phyloP scores from a whole-genome alignment of 352 stramenopile genomes.

The Thalassiosira livingstoniorum region DNA sequence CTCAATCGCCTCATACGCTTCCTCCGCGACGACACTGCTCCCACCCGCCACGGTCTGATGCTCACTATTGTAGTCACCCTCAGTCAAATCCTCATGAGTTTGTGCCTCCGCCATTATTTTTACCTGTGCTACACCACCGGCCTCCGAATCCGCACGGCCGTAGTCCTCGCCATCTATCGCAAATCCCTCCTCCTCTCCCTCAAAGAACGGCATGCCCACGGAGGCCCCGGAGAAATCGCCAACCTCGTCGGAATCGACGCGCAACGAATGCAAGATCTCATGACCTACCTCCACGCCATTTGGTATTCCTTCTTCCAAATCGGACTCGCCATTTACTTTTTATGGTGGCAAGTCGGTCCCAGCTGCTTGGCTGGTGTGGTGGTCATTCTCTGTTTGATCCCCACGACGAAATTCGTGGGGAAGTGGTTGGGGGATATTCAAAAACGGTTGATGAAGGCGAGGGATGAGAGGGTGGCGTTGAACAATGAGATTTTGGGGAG shows the following conservation, averaged over 20 bases:
- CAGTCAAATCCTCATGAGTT: constrained; percentile 81
- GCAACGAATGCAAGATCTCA: constrained; percentile 94
- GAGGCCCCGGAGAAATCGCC: constrained; percentile 92
- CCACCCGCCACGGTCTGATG: constrained; percentile 65
- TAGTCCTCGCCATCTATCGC: constrained; percentile 87
- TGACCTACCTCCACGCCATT: constrained; percentile 88
- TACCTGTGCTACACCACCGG: constrained; percentile 84
- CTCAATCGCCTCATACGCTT: constrained; percentile 87
- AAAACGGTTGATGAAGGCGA: constrained; percentile 89
- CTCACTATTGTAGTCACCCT: constrained; percentile 67
- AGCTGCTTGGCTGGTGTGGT: constrained; percentile 91
- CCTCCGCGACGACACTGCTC: constrained; percentile 69
- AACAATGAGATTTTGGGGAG: constrained; percentile 92
- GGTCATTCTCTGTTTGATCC: constrained; percentile 88
- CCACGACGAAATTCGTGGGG: constrained; percentile 90
- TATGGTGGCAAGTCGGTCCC: constrained; percentile 86
- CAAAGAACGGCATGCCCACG: constrained; percentile 74
- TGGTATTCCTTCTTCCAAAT: constrained; percentile 92
- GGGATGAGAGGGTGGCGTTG: constrained; percentile 92
- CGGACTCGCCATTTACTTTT: constrained; percentile 83
- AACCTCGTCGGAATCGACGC: constrained; percentile 98
- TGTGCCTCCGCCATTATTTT: constrained; percentile 84
- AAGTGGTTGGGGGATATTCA: constrained; percentile 89
- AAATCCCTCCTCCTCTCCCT: constrained; percentile 87
- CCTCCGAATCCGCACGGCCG: constrained; percentile 78